Base-by-base conservation (phyloP, 257 asterid genomes). In the Schizonepeta tenuifolia region DNA sequence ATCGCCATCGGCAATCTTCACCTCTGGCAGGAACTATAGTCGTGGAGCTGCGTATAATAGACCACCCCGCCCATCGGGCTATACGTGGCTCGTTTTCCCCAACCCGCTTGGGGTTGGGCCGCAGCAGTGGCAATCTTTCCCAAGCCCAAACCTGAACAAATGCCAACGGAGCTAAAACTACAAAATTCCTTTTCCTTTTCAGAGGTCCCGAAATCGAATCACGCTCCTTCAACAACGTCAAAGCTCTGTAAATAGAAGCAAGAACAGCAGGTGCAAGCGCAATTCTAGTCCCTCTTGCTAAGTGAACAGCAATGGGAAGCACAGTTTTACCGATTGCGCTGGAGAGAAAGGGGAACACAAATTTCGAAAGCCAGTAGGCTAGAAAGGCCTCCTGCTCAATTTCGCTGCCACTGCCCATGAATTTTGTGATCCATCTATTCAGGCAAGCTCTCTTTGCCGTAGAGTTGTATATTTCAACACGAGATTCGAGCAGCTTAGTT, bases 101-200 rank as follows among this genome's bases (percentile, higher is more conserved):
- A 6, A 57, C 10, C 2, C 57, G 10, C 31, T 44, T 54, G 3
- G 83, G 81, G 22, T 0, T 20, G 9, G 73, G 73, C 10, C 65
- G 36, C 17, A 84, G 59, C 0, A 35, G 0, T 0, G 78, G 80
- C 15, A 83, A 81, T 12, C 91, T 82, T 62, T 83, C 89, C 84
- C 84, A 84, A 15, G 70, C 80, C 89, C 94, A 86, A 31, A 73
- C 65, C 59, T 80, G 88, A 49, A 86, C 59, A 17, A 81, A 67
- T 3, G 68, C 75, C 15, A 87, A 56, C 1, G 74, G 79, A 5
- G 75, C 71, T 0, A 66, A 41, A 50, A 75, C 44, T 6, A 20
- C 22, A 28, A 68, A 9, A 7, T 1, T 38, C 10, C 10, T 36
- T 36, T 36, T 36, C 41, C 50, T 33, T 51, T 22, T n/a, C n/a